Evolutionary conservation across 2,329 filamentous ascomycete genomes (phyloP), one percentile per base, ranked within the genome.

Genomic region (Trichoderma harzianum): DNA sequence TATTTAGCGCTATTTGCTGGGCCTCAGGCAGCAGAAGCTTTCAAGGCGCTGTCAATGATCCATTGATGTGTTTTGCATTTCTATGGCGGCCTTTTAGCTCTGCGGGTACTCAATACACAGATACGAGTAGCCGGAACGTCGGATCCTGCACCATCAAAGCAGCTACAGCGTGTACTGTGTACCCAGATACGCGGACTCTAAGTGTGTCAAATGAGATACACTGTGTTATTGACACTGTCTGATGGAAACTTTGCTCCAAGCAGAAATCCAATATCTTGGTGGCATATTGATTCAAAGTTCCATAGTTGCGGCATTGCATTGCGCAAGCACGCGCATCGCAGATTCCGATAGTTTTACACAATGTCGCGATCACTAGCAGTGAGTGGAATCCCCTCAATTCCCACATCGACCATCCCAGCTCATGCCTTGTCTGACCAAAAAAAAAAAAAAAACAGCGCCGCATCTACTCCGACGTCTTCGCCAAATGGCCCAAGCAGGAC

Each of bases 401-500:
- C 21, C n/a, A 51, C 5, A 21, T 12, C n/a, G 11, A 12, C 47
- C 47, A 24, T 53, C 21, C 39, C 21, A 21, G 21, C 21, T 32
- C 10, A 60, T 32, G 26, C 24, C 18, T 51, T 51, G 36, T 24
- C 10, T 30, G 39, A 24, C 36, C 3, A 12, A 7, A 24, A 51
- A 36, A 24, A 7, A 24, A 43, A 7, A 26, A 53, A 2, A 53
- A 53, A 3, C 65, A 83, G 82, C 78, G 78, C 74, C 80, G 79
- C 72, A 78, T 82, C 61, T 83, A 82, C 76, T 75, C 78, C 64
- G 81, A 82, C 71, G 80, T 78, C 74, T 80, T 83, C 69, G 82
- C 85, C 71, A 84, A 85, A 74, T 92, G 90, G 90, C 90, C 90
- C 60, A 86, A 87, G 76, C 90, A 92, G 77, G 82, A 83, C 72